These are phyloP conservation scores for Malus sylvestris DNA, from an alignment of 306 rosid genomes.

Conservation along the genomic window DNA sequence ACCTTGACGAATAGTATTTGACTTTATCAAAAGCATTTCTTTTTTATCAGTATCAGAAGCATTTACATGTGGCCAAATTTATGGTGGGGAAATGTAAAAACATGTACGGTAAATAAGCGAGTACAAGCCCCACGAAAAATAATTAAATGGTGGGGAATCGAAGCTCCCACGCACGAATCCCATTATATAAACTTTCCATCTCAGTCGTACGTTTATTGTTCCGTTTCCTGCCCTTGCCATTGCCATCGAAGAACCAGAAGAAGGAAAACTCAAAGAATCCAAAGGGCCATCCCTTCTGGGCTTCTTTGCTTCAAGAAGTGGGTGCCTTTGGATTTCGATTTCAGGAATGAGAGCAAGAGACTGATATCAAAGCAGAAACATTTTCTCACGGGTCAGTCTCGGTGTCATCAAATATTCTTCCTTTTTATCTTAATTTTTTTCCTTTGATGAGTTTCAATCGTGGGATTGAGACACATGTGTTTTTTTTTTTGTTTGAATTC, in stretches of 20 bases:
- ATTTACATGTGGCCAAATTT: no score
- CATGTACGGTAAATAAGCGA: not conserved
- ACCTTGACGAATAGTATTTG: no score
- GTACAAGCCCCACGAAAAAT: not conserved
- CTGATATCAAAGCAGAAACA: not conserved
- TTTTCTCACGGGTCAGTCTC: constrained; percentile 14
- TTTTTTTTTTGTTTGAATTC: not conserved
- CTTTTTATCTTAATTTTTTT: not conserved
- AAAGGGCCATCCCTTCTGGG: constrained; percentile 7
- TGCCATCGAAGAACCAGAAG: not conserved
- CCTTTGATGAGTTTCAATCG: not conserved
- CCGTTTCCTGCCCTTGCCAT: not conserved
- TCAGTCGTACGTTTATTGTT: not conserved
- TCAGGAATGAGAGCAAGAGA: constrained; percentile 12
- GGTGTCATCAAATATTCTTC: not conserved
- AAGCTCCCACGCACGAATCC: constrained; percentile 3
- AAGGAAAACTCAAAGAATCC: not conserved
- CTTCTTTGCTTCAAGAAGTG: not conserved
- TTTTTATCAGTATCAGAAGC: no score
- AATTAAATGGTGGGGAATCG: constrained; percentile 6
- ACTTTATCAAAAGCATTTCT: no score
- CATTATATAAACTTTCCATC: not conserved
- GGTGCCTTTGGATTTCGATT: constrained; percentile 12
- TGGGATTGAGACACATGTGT: not conserved
- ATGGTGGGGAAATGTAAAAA: not conserved